A percentile compares a stretch with the other conserved stretches of the same genome.
phyloP scores from a whole-genome alignment of 805 yeast genomes.

The Suhomyces sp. region DNA sequence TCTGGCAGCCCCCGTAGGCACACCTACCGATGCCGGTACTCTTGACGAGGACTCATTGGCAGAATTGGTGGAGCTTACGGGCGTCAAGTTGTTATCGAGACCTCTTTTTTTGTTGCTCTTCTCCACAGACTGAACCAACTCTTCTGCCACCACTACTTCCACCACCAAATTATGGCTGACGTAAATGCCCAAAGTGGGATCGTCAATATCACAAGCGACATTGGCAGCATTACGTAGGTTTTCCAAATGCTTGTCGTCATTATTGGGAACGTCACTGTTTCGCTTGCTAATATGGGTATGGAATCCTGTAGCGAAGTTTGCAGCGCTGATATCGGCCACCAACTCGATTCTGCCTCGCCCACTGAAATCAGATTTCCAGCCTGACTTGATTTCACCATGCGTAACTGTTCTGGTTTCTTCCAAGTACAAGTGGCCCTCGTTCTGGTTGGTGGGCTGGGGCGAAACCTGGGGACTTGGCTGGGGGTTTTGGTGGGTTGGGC shows the following conservation, averaged over 20 bases:
- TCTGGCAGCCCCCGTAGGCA: constrained; percentile 93
- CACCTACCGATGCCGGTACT: constrained; percentile 40
- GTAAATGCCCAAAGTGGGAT: constrained; percentile 72
- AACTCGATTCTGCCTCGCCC: constrained; percentile 77
- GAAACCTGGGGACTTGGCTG: background rate
- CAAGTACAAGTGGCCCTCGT: constrained; percentile 40
- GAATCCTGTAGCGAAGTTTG: constrained; percentile 53
- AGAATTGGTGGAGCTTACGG: constrained; percentile 22
- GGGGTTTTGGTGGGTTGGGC: background rate
- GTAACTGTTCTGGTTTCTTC: constrained; percentile 75
- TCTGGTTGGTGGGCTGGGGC: constrained; percentile 3
- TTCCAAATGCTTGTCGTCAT: constrained; percentile 20
- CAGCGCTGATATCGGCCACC: constrained; percentile 65
- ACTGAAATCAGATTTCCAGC: constrained; percentile 93
- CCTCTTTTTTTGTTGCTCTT: constrained; percentile 2
- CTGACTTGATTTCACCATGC: constrained; percentile 78
- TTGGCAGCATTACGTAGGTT: constrained; percentile 44
- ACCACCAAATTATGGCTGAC: constrained; percentile 76
- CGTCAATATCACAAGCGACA: constrained; percentile 76
- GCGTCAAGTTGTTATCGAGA: constrained; percentile 18
- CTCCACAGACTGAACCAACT: constrained; percentile 47
- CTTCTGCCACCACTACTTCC: constrained; percentile 95
- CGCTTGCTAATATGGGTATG: constrained; percentile 41
- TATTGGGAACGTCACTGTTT: constrained; percentile 34
- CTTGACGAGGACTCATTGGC: constrained; percentile 17